Evolutionary conservation across 2,329 filamentous ascomycete species (phyloP).

Genomic region (Botrytis byssoidea): DNA sequence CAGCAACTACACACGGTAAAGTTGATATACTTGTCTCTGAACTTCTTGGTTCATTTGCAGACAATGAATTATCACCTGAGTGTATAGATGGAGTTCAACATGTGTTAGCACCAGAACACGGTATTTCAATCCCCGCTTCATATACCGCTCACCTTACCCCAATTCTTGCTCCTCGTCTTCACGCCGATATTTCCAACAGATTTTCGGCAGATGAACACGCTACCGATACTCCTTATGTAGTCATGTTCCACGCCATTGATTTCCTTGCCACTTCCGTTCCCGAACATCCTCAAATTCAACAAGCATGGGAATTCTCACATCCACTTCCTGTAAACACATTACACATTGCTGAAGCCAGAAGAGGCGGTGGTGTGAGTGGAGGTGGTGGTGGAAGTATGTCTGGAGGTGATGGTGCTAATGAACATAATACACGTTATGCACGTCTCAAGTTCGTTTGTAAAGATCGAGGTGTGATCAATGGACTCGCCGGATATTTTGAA

Average conservation of each 20-base stretch:
- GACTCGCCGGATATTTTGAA: constrained; percentile 93
- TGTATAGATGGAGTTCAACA: constrained; percentile 95
- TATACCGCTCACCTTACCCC: constrained; percentile 96
- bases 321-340: constrained; percentile 63
- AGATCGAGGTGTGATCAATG: constrained; percentile 81
- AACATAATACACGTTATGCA: constrained; percentile 84
- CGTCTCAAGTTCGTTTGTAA: constrained; percentile 75
- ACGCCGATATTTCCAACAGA: constrained; percentile 73
- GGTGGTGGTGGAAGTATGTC: constrained; percentile 71
- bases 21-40: constrained; percentile 95
- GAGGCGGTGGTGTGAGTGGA: constrained; percentile 62
- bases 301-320: constrained; percentile 78
- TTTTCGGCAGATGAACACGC: constrained; percentile 62
- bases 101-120: constrained; percentile 72
- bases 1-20: constrained; percentile 54
- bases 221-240: constrained; percentile 91
- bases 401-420: constrained; percentile 77
- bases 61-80: constrained; percentile 96
- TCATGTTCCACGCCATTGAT: constrained; percentile 86
- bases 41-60: constrained; percentile 89
- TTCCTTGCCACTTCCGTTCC: constrained; percentile 68
- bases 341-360: constrained; percentile 53
- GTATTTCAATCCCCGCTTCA: constrained; percentile 88
- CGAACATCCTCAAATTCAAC: constrained; percentile 64
- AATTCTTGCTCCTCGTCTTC: constrained; percentile 80